A percentile compares a stretch with the other conserved stretches of the same genome.
Conservation (phyloP, 2,329 filamentous ascomycete species). For the Apiospora pterosperma region DNA sequence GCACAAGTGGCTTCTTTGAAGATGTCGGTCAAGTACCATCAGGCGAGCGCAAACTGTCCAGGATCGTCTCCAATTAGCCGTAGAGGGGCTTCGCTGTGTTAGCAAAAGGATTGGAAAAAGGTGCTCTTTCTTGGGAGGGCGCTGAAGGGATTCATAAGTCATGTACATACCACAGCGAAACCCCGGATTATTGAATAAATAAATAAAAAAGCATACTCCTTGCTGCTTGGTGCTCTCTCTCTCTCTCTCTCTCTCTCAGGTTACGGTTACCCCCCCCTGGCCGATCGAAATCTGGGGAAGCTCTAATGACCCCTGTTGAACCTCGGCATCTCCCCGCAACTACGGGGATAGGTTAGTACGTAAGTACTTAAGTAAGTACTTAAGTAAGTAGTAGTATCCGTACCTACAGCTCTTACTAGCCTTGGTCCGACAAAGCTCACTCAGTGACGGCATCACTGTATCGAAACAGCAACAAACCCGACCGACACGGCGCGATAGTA, state of each 20-base stretch:
- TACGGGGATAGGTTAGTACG: no score
- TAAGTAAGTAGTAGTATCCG: no score
- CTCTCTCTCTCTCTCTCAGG: no score
- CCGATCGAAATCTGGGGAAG: slow-evolving; percentile 2
- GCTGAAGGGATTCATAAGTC: not conserved
- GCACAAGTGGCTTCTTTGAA: slow-evolving; percentile 6
- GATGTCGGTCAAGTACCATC: slow-evolving; percentile 1
- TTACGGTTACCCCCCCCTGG: not conserved
- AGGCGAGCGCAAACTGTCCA: not conserved
- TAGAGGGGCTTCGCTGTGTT: not conserved
- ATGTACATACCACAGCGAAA: not conserved
- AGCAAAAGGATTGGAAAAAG: not conserved
- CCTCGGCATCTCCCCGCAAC: slow-evolving; percentile 21
- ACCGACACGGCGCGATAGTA: not conserved
- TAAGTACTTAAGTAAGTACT: no score
- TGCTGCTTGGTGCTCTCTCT: no score
- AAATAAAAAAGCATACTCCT: not conserved
- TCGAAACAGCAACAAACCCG: not conserved
- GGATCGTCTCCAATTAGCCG: slow-evolving; percentile 1
- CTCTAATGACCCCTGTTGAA: slow-evolving; percentile 11
- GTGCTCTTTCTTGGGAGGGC: not conserved
- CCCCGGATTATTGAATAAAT: not conserved
- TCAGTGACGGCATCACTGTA: not conserved
- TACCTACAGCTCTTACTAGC: not conserved
- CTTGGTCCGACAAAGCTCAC: not conserved